These are phyloP conservation scores for Tulasnella sp. DNA, from an alignment of 768 basidiomycete genomes.

Conservation along the genomic window DNA sequence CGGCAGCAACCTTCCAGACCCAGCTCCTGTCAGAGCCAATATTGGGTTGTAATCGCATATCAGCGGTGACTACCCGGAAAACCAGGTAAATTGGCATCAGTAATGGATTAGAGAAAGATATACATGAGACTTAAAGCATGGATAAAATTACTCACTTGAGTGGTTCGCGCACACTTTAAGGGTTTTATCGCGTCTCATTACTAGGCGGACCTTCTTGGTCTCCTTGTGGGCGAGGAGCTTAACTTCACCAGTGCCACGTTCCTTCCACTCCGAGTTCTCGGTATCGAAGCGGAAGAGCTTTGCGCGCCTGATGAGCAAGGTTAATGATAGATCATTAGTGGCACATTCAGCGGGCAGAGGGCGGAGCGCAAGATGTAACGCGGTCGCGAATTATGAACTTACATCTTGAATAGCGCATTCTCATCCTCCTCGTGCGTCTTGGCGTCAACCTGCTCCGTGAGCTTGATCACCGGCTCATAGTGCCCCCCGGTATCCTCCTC, in stretches of 20 bases:
- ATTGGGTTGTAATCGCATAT: constrained; percentile 94
- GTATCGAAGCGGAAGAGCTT: constrained; percentile 94
- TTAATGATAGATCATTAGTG: constrained; percentile 5
- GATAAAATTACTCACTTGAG: constrained; percentile 45
- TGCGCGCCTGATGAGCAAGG: constrained; percentile 59
- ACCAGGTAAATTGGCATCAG: not conserved
- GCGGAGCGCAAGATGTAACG: too few relatives aligned
- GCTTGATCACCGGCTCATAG: constrained; percentile 93
- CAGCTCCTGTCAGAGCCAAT: constrained; percentile 98
- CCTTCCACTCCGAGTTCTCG: constrained; percentile 84
- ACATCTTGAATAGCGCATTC: constrained; percentile 92
- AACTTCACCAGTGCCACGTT: constrained; percentile 93
- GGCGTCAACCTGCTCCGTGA: constrained; percentile 89
- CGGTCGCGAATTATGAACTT: constrained; percentile 33
- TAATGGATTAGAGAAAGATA: not conserved
- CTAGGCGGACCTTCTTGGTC: constrained; percentile 84
- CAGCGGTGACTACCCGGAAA: constrained; percentile 51
- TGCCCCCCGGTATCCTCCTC: constrained; percentile 80
- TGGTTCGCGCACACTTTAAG: constrained; percentile 99
- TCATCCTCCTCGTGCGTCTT: constrained; percentile 96
- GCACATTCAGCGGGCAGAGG: not conserved
- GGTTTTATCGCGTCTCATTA: constrained; percentile 99
- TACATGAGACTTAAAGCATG: not conserved
- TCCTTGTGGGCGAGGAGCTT: constrained; percentile 83
- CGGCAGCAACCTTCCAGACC: constrained; percentile 97